Conservation (phyloP, 2,329 filamentous ascomycete species). For the Cladosporium sp. region DNA sequence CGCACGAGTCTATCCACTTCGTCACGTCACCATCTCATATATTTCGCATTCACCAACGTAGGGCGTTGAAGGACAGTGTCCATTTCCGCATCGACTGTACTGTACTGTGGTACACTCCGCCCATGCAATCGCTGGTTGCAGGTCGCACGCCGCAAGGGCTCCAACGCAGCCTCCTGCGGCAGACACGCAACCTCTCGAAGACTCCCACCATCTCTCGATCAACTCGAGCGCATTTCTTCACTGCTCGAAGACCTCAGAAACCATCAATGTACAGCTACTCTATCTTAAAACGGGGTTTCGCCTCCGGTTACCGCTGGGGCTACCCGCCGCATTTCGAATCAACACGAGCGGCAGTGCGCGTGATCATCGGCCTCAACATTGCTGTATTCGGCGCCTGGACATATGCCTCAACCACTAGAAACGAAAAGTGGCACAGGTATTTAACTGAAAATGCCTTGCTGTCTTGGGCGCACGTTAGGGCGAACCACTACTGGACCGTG, state of each 20-base stretch:
- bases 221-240: background rate
- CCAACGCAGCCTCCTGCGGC: no score
- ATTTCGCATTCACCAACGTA: no score
- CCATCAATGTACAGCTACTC: background rate
- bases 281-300: no score
- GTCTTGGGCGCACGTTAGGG: constrained; percentile 22
- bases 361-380: constrained; percentile 35
- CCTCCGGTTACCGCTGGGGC: background rate
- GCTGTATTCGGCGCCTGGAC: constrained; percentile 34
- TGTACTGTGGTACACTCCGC: no score
- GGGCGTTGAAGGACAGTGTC: no score
- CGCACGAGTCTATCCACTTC: no score
- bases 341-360: background rate
- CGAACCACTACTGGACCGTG: constrained; percentile 32
- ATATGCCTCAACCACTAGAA: constrained; percentile 23
- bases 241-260: background rate
- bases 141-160: background rate
- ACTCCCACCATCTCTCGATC: background rate
- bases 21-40: no score
- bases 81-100: no score
- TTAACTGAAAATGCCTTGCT: constrained; percentile 29
- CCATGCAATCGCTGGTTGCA: background rate
- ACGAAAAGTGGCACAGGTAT: constrained; percentile 15
- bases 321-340: constrained; percentile 2
- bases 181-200: background rate